Evolutionary conservation across 2,329 filamentous ascomycete species (phyloP).

Genomic region (Cordyceps javanica): DNA sequence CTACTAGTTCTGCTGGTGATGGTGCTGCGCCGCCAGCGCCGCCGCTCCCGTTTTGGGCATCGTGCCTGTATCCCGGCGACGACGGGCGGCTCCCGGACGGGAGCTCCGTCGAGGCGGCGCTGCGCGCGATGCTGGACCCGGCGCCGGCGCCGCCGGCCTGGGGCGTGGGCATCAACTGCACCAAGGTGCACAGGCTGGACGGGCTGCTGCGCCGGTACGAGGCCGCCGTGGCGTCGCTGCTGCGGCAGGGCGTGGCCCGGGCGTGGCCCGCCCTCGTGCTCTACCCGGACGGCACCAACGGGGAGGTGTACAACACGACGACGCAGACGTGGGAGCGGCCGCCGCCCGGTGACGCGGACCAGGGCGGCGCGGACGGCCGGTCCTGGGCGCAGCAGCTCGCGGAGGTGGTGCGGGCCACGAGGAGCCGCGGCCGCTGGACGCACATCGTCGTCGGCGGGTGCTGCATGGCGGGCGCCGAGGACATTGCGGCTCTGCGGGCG

Average conservation of each 20-base stretch:
- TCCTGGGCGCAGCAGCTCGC: slow-evolving; percentile 43
- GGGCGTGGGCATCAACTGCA: slow-evolving; percentile 65
- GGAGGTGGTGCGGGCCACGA: slow-evolving; percentile 32
- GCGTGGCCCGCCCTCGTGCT: slow-evolving; percentile 51
- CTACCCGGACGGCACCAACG: slow-evolving; percentile 64
- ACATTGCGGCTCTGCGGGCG: slow-evolving; percentile 25
- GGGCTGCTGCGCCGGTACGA: slow-evolving; percentile 50
- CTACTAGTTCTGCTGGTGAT: too few species aligned
- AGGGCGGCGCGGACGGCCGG: slow-evolving; percentile 15
- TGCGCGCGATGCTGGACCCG: slow-evolving; percentile 32
- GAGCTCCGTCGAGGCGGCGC: slow-evolving; percentile 29
- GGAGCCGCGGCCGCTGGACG: slow-evolving; percentile 33
- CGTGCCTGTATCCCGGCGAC: slow-evolving; percentile 55
- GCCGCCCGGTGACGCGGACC: slow-evolving; percentile 40
- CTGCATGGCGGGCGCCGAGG: slow-evolving; percentile 40
- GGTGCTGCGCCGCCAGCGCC: slow-evolving; percentile 20
- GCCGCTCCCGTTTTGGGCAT: slow-evolving; percentile 52
- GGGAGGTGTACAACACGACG: slow-evolving; percentile 59
- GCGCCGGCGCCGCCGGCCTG: slow-evolving; percentile 33
- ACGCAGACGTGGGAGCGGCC: slow-evolving; percentile 55
- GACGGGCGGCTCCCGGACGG: slow-evolving; percentile 51
- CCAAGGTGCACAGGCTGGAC: slow-evolving; percentile 57
- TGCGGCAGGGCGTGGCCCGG: slow-evolving; percentile 26
- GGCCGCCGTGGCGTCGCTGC: slow-evolving; percentile 34
- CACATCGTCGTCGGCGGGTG: slow-evolving; percentile 47